Evolutionary conservation across 139 green algal genomes (phyloP), one percentile per base, ranked within the genome.

Genomic region (Nannochloris sp.): DNA sequence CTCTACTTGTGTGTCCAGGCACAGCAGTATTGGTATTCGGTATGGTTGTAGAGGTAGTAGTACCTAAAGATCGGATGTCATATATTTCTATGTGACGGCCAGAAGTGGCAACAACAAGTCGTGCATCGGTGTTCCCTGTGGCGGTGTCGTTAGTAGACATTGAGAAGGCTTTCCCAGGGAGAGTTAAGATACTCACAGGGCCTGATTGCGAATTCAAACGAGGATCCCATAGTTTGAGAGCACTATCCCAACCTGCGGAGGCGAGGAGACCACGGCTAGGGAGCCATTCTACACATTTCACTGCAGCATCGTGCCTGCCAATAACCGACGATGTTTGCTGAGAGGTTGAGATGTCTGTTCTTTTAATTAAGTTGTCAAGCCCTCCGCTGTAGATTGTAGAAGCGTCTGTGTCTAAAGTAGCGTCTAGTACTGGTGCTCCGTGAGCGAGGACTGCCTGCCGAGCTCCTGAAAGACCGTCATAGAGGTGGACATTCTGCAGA

Each of bases 141-240:
- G n/a, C n/a, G 0, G 57, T 25, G 1, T 67, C 72, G 8, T 65
- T 36, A 4, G 70, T 73, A 19, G 27, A 58, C 77, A 92, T 85
- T 27, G 67, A 84, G 66, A 89, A 96, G 14, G 82, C 87, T 45
- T 88, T 89, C 54, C 81, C 87, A 0, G 84, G 87, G 42, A 95
- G 79, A 5, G 33, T 4, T 2, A 89, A 57, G 2, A 54, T 51
- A 1, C 55, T 61, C 5, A 86, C 70, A 4, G 60, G 55, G 29
- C 68, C 34, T 24, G 62, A 68, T 37, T 39, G 64, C n/a, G n/a
- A n/a, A n/a, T n/a, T n/a, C n/a, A n/a, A n/a, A 1, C 86, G 76
- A 1, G 88, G 82, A 68, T 95, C 85, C 89, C 89, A 95, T 15
- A 84, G 59, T 13, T 79, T 57, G 25, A 95, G 32, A 27, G 67